Evolutionary conservation across 2,329 filamentous ascomycete species (phyloP).

Genomic region (Xylaria sp.): DNA sequence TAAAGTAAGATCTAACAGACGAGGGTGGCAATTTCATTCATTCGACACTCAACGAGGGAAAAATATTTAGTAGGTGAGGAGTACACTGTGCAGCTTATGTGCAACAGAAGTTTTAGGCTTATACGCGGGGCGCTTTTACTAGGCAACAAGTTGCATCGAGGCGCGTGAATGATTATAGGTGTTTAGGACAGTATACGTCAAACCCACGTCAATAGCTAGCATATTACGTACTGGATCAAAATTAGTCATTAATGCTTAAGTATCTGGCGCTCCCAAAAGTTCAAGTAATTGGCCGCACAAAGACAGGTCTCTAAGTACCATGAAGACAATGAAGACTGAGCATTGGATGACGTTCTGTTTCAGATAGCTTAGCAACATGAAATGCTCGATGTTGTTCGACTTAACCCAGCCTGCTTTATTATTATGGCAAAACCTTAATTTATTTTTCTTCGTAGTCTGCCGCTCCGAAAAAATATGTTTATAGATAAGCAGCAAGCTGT

Average conservation of each 20-base stretch:
- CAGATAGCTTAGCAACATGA: not conserved
- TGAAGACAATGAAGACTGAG: too few species aligned
- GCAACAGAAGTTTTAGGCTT: not conserved
- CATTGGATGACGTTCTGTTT: not conserved
- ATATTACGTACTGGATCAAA: not conserved
- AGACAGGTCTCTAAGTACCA: not conserved
- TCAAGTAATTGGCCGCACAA: not conserved
- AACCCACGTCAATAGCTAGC: not conserved
- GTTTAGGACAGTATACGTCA: not conserved
- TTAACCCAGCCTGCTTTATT: not conserved
- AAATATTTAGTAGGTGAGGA: not conserved
- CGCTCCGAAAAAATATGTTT: too few species aligned
- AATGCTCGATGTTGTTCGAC: not conserved
- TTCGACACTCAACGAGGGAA: not conserved
- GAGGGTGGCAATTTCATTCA: not conserved
- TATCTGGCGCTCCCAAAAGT: not conserved
- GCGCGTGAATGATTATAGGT: too few species aligned
- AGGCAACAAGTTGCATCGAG: too few species aligned
- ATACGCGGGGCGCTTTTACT: not conserved
- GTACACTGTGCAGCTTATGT: not conserved
- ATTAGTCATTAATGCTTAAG: not conserved
- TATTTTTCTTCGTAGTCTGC: too few species aligned
- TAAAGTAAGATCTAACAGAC: not conserved
- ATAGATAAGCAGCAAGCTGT: too few species aligned
- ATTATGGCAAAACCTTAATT: not conserved